phyloP scores from a whole-genome alignment of 2,329 filamentous ascomycete species.

The Xylaria sp. region DNA sequence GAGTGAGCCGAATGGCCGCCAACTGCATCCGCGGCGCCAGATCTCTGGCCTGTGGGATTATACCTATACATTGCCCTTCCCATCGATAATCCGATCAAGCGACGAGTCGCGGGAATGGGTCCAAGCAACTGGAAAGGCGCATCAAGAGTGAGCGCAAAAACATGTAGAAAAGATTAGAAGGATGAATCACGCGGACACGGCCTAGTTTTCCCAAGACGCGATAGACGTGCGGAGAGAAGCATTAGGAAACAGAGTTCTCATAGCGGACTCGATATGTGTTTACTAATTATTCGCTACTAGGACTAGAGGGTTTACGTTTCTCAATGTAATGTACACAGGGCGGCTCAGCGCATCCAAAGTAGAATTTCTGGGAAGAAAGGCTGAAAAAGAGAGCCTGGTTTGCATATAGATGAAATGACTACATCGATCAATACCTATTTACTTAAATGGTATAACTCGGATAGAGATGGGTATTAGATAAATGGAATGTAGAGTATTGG shows the following conservation, averaged over 20 bases:
- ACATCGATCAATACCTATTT: neutral
- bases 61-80: neutral
- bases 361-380: conserved; percentile 16
- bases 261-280: conserved; percentile 8
- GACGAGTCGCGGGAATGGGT: neutral
- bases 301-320: conserved; percentile 18
- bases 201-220: neutral
- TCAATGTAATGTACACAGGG: conserved; percentile 22
- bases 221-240: conserved; percentile 3
- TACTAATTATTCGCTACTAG: conserved; percentile 25
- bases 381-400: neutral
- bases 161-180: neutral
- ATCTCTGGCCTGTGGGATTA: conserved; percentile 3
- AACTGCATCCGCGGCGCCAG: neutral
- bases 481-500: neutral
- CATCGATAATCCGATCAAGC: neutral
- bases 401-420: conserved; percentile 26
- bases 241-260: neutral
- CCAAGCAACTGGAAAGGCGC: neutral
- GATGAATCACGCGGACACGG: neutral
- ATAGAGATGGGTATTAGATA: neutral
- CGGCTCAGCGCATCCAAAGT: conserved; percentile 14
- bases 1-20: neutral
- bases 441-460: neutral
- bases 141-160: neutral